phyloP scores from a whole-genome alignment of 805 yeast genomes.

The Kluyveromyces wickerhamii region DNA sequence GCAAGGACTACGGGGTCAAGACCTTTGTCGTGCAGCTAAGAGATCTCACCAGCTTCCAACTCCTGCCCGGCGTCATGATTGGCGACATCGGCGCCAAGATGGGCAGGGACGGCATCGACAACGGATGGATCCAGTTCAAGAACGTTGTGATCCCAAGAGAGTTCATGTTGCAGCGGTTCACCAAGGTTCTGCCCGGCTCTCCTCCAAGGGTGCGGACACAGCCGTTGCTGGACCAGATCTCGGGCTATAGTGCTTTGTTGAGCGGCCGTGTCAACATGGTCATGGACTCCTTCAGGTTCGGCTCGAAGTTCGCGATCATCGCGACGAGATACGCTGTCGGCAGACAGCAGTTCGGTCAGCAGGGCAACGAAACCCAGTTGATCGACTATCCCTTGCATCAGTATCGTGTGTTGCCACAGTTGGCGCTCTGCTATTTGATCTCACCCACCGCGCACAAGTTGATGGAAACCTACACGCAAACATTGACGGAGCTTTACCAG shows the following conservation, averaged over 20 bases:
- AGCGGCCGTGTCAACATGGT: constrained; percentile 91
- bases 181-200: constrained; percentile 60
- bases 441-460: constrained; percentile 63
- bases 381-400: constrained; percentile 87
- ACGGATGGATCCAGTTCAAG: constrained; percentile 93
- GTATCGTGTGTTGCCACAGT: constrained; percentile 74
- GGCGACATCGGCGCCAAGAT: constrained; percentile 94
- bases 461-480: constrained; percentile 40
- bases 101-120: constrained; percentile 95
- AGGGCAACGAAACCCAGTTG: constrained; percentile 49
- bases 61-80: constrained; percentile 70
- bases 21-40: constrained; percentile 87
- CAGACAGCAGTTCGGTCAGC: constrained; percentile 66
- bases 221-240: constrained; percentile 82
- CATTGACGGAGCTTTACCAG: constrained; percentile 46
- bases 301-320: constrained; percentile 72
- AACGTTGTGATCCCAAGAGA: constrained; percentile 77
- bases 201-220: constrained; percentile 29
- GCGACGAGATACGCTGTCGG: constrained; percentile 86
- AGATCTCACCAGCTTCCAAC: constrained; percentile 54
- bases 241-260: constrained; percentile 73
- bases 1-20: constrained; percentile 86
- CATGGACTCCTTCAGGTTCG: constrained; percentile 70
- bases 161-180: constrained; percentile 74
- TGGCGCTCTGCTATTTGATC: constrained; percentile 72